Evolutionary conservation across 371 early-diverging fungal genomes (phyloP), one percentile per base, ranked within the genome.

Genomic region (Mortierella sp.): DNA sequence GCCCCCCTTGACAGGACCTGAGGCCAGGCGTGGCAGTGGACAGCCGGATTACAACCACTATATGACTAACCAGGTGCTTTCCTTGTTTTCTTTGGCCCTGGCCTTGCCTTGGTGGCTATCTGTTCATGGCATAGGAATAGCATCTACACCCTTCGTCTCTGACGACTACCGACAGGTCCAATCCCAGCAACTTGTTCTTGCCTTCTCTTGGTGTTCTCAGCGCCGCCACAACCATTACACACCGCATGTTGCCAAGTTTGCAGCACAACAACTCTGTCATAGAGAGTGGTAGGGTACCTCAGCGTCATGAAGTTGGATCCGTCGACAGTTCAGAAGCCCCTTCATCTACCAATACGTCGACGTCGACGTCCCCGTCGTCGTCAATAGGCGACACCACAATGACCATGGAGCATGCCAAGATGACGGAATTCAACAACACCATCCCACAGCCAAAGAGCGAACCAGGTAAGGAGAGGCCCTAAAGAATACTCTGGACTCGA

Each of bases 321-420:
- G 60, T 51, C 29, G 74, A 67, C 58, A 71, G 72, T 50, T 71
- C 72, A 21, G 58, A 31, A 39, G 72, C 54, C 8, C 72, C 72
- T 9, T 73, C 74, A 12, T 67, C 74, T 14, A 52, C 59, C 0
- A 55, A 37, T 24, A 67, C 63, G 3, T 73, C 74, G 8, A 73
- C 58, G 39, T 73, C 74, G 1, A 63, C 74, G 9, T 73, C 74
- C n/a, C 74, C 74, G 9, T 67, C 74, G 0, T 73, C 74, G 0
- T 67, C 74, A 45, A 67, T 67, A 62, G 54, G 67, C 54, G 74
- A 73, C 27, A 52, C 74, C 44, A 50, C 44, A 22, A 56, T 73
- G 67, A 66, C 67, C n/a, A 66, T 66, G 31, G 66, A 71, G 16
- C 66, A 65, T 40, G 62, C 74, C 54, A 67, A 63, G 45, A 63